These are phyloP conservation scores for Euphrasia arctica DNA, from an alignment of 305 asterid genomes.

Conservation along the genomic window DNA sequence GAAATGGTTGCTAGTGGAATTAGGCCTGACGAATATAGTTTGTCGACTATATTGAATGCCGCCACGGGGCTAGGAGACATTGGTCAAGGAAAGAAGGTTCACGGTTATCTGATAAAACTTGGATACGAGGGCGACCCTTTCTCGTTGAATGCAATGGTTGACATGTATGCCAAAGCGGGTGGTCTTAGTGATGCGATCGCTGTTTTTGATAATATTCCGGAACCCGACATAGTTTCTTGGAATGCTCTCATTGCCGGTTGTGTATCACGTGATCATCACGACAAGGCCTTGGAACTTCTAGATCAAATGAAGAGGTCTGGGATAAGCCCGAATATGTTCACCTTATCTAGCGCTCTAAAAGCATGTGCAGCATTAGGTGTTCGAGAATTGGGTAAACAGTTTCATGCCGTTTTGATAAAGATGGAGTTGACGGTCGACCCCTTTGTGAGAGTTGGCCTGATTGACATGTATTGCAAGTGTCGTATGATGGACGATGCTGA, in stretches of 20 bases:
- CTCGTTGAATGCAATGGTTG: slow-evolving; percentile 80
- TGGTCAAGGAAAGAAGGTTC: slow-evolving; percentile 63
- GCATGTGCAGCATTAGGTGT: slow-evolving; percentile 69
- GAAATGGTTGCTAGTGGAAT: slow-evolving; percentile 60
- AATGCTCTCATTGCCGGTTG: slow-evolving; percentile 83
- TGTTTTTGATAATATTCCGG: slow-evolving; percentile 45
- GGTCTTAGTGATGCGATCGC: slow-evolving; percentile 48
- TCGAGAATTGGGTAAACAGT: slow-evolving; percentile 49
- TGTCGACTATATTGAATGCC: slow-evolving; percentile 71
- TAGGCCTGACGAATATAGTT: slow-evolving; percentile 73
- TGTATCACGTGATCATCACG: slow-evolving; percentile 51
- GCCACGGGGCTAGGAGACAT: slow-evolving; percentile 64
- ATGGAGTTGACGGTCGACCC: slow-evolving; percentile 48
- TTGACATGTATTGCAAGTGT: slow-evolving; percentile 89
- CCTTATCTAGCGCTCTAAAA: slow-evolving; percentile 84
- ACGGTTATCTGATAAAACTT: slow-evolving; percentile 66
- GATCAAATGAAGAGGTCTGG: slow-evolving; percentile 60
- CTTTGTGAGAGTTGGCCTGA: slow-evolving; percentile 64
- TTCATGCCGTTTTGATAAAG: slow-evolving; percentile 66
- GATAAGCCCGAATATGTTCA: slow-evolving; percentile 56
- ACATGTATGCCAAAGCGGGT: slow-evolving; percentile 83
- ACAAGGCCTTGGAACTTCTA: slow-evolving; percentile 54
- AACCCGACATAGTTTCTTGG: slow-evolving; percentile 85
- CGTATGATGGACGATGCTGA: slow-evolving; percentile 44
- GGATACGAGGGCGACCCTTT: slow-evolving; percentile 70